Conservation (phyloP, 1,284 basidiomycete species). For the Papiliotrema flavescens region DNA sequence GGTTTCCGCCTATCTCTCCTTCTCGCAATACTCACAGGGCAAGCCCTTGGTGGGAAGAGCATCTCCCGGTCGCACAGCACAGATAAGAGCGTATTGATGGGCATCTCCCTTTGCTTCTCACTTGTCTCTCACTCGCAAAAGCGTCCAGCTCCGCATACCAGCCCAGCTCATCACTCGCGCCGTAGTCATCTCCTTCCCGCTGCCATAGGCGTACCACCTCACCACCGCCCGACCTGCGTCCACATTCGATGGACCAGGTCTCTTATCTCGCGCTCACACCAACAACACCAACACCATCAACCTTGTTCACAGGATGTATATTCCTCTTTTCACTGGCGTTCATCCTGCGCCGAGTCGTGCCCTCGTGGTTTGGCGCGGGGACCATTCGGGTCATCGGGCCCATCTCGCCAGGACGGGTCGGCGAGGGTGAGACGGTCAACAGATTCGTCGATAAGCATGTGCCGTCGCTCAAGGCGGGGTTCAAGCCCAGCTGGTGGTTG, state of each 20-base stretch:
- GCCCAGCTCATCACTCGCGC: too few species aligned
- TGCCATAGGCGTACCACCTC: too few species aligned
- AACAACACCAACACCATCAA: background rate
- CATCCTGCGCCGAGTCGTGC: background rate
- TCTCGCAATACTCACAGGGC: too few species aligned
- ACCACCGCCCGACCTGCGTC: background rate
- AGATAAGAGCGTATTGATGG: too few species aligned
- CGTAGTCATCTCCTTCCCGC: too few species aligned
- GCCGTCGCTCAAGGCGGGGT: conserved; percentile 40
- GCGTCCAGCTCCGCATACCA: too few species aligned
- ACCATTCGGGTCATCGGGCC: background rate
- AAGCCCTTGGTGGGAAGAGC: too few species aligned
- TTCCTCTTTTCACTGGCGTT: background rate
- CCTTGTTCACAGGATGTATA: background rate
- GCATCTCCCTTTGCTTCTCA: too few species aligned
- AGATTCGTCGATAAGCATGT: conserved; percentile 39
- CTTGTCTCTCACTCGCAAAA: too few species aligned
- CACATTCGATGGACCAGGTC: conserved; percentile 5
- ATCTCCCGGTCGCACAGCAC: too few species aligned
- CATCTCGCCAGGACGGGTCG: background rate
- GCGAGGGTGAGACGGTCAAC: background rate
- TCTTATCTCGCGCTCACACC: conserved; percentile 2
- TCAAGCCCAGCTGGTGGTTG: conserved; percentile 49
- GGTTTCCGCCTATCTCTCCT: too few species aligned
- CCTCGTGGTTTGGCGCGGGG: background rate